A percentile compares a stretch with the other conserved stretches of the same genome.
These are phyloP conservation scores for Phytophthora melonis DNA, from an alignment of 352 stramenopile genomes.

Conservation along the genomic window DNA sequence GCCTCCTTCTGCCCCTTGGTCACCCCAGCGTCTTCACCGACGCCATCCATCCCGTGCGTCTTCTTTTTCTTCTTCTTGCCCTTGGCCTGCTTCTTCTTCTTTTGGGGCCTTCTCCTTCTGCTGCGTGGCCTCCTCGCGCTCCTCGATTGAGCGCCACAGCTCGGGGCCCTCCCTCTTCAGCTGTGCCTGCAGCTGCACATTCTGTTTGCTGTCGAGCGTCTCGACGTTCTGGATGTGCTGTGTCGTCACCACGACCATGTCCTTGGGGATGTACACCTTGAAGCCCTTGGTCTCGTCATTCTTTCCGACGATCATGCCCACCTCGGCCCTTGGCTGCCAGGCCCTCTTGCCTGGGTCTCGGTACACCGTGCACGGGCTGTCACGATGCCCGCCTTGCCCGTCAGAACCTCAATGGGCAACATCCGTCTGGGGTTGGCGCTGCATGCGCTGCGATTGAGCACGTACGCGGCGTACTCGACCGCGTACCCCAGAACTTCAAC, in stretches of 20 bases:
- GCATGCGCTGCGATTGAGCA: conserved; percentile 36
- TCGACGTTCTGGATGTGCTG: not conserved
- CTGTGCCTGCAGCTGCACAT: not conserved
- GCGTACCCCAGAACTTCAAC: conserved; percentile 36
- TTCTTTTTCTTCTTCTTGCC: no score
- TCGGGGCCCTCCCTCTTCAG: not conserved
- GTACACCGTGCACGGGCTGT: conserved; percentile 10
- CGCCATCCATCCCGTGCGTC: no score
- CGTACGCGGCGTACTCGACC: conserved; percentile 34
- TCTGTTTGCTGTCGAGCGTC: not conserved
- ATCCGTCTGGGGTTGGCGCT: conserved; percentile 10
- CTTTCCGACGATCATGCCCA: not conserved
- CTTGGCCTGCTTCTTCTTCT: no score
- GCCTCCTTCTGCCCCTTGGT: not conserved
- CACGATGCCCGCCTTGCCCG: conserved; percentile 4
- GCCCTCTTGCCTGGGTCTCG: not conserved
- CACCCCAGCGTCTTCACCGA: not conserved
- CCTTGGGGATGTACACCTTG: not conserved
- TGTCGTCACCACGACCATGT: not conserved
- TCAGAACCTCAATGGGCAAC: conserved; percentile 18
- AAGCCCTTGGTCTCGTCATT: not conserved
- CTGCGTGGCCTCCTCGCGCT: no score
- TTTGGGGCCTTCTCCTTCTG: no score
- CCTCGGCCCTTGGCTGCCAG: conserved; percentile 2
- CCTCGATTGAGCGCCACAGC: no score